A percentile compares a stretch with the other conserved stretches of the same genome.
These are phyloP conservation scores for Paracoccidioides lutzii DNA, from an alignment of 2,329 filamentous ascomycete genomes.

Conservation along the genomic window DNA sequence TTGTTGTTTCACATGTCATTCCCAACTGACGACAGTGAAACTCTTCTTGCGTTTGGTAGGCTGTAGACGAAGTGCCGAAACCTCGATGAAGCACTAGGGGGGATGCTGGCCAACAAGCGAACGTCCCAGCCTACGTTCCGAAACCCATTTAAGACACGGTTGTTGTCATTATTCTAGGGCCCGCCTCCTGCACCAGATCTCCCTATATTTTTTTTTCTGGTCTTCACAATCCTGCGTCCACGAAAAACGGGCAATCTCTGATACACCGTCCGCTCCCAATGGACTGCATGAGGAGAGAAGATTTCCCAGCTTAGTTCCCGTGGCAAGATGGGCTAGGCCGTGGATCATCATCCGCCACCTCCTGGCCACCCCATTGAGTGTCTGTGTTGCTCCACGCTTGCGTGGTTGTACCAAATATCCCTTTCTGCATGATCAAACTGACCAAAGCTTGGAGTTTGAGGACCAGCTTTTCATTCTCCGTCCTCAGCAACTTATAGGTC, in stretches of 20 bases:
- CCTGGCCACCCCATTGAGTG: neutral
- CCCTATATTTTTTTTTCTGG: no score
- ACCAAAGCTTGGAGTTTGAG: neutral
- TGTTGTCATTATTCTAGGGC: no score
- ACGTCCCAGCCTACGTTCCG: neutral
- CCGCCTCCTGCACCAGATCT: neutral
- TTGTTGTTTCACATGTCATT: neutral
- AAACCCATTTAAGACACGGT: neutral
- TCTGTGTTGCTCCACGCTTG: neutral
- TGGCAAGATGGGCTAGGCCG: neutral
- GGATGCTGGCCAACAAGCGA: neutral
- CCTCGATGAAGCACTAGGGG: neutral
- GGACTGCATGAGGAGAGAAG: no score
- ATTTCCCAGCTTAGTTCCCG: no score
- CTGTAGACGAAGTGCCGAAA: neutral
- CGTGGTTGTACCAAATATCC: neutral
- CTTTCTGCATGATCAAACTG: neutral
- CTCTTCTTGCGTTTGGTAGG: neutral
- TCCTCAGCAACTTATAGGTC: neutral
- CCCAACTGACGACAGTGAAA: neutral
- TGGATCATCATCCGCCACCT: no score
- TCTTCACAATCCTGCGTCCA: no score
- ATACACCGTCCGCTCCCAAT: no score
- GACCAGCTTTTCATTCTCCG: neutral
- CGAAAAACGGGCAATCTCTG: no score